Evolutionary conservation across 1,284 basidiomycete species (phyloP).

Genomic region (Ceratobasidium sp.): DNA sequence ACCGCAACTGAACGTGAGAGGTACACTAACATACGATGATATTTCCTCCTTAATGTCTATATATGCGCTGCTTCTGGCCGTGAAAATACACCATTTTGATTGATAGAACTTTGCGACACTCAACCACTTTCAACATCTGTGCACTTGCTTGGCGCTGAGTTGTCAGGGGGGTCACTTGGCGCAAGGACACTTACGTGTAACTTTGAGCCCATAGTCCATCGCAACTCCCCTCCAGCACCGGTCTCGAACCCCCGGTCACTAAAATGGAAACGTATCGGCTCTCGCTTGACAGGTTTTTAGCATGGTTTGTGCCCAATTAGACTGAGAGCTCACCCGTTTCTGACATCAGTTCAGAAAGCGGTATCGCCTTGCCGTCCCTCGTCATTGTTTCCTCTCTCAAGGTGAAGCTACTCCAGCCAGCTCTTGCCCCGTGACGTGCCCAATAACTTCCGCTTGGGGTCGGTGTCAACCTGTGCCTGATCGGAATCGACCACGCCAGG

Average conservation of each 20-base stretch:
- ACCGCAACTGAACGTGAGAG: too few relatives aligned
- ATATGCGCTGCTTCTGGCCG: slow-evolving; percentile 15
- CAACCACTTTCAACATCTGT: neutral
- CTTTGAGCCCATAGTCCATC: slow-evolving; percentile 30
- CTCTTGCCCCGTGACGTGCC: neutral
- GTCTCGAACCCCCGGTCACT: slow-evolving; percentile 30
- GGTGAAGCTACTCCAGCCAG: slow-evolving; percentile 15
- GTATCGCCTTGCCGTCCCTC: slow-evolving; percentile 7
- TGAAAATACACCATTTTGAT: slow-evolving; percentile 21
- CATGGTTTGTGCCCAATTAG: neutral
- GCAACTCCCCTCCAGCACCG: neutral
- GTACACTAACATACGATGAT: neutral
- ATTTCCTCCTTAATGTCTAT: slow-evolving; percentile 24
- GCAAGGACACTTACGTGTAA: neutral
- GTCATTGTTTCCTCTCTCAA: neutral
- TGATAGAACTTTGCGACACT: slow-evolving; percentile 20
- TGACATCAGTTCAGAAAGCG: slow-evolving; percentile 5
- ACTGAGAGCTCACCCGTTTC: slow-evolving; percentile 9
- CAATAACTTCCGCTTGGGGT: slow-evolving; percentile 7
- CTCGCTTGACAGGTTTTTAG: neutral
- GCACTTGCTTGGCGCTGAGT: neutral
- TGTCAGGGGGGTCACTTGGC: neutral
- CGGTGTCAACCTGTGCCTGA: neutral
- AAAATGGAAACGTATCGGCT: neutral
- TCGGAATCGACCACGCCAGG: neutral